Percentiles rank a stretch among this genome's conserved stretches.
phyloP scores from a whole-genome alignment of 1,139 yeast species.

The Yamadazyma spencermartinsiae region DNA sequence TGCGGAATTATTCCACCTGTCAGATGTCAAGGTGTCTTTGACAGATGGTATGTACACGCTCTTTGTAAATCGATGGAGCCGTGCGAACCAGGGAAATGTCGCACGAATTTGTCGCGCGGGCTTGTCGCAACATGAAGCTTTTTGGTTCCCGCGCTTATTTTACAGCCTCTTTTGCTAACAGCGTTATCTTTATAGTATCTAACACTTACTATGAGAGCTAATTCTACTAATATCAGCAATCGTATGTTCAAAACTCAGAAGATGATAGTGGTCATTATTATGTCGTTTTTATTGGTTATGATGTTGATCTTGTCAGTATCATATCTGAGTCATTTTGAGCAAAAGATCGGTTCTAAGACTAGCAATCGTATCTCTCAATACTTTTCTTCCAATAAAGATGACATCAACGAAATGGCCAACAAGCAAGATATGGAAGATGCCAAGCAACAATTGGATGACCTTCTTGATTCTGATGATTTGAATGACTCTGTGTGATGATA shows the following conservation, averaged over 20 bases:
- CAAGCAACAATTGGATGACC: not conserved
- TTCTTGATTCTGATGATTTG: not conserved
- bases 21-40: too few species aligned
- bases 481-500: not conserved
- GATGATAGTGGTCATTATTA: conserved; percentile 21
- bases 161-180: too few species aligned
- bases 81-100: too few species aligned
- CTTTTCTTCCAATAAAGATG: not conserved
- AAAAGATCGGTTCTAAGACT: not conserved
- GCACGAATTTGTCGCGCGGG: too few species aligned
- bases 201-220: conserved; percentile 16
- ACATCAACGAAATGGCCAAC: not conserved
- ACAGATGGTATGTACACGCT: too few species aligned
- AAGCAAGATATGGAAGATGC: not conserved
- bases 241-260: conserved; percentile 33
- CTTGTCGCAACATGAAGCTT: too few species aligned
- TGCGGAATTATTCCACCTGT: too few species aligned
- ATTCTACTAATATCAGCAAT: conserved; percentile 31
- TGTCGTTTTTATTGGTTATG: conserved; percentile 23
- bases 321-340: conserved; percentile 22
- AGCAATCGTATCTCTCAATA: not conserved
- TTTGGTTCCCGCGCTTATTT: too few species aligned
- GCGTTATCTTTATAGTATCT: too few species aligned
- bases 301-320: conserved; percentile 24
- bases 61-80: too few species aligned